Base-by-base conservation (phyloP, 805 yeast genomes). In the Saccharomycopsis selenospora region DNA sequence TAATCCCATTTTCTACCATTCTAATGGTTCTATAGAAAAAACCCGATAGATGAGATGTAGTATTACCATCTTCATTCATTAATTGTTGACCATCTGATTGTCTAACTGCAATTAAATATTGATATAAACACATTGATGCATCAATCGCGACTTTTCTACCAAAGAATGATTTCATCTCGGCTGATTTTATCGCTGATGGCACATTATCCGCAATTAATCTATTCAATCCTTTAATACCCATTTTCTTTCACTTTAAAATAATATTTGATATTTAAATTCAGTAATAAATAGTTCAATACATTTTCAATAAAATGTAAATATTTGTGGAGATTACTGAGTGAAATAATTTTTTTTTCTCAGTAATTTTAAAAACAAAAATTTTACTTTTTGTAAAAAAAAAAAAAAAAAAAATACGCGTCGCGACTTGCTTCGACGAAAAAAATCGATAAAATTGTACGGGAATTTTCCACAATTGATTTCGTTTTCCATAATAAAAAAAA, bases 131-230 rank as follows among this genome's bases (percentile, higher is more conserved):
- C 99, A 93, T 93, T 7, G 98, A 90, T 2, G 95, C 95, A 68
- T 85, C 75, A 52, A 93, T 90, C 51, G 99, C 99, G n/a, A 93
- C 95, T 69, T 93, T 93, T 41, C 98, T 72, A 1, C 99, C 99
- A 59, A 86, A 84, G 42, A 89, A 76, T 13, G 85, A 73, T 66
- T 91, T 91, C 70, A 91, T 82, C 56, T 88, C 96, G 49, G 78
- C 76, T 48, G 80, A 78, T 54, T 78, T 77, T 55, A 87, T 78
- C 1, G 98, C 89, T 13, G 68, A 65, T 0, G 97, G 96, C 1
- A 96, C 95, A 62, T 91, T 82, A 61, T 93, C 99, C 40, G 88
- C 76, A 27, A 93, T 79, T 41, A 95, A 74, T 50, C 88, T 88
- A 59, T 84, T 89, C 41, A 93, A 75, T 10, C 99, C 96, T 77